A percentile compares a stretch with the other conserved stretches of the same genome.
Conservation (phyloP, 1,284 basidiomycete genomes). For the Pisolithus thermaeus region DNA sequence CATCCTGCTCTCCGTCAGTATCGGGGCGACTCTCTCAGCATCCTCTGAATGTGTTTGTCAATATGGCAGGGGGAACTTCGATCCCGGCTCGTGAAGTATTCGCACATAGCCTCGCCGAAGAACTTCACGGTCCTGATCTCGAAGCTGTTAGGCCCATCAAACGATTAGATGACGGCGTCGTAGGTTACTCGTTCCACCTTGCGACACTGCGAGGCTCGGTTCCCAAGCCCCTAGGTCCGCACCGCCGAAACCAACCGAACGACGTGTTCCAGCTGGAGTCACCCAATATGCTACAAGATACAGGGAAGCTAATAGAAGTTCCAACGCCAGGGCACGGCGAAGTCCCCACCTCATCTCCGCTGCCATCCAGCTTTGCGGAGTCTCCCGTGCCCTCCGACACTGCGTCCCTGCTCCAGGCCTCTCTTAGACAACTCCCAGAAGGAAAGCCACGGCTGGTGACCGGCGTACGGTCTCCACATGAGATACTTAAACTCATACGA, state of each 20-base stretch:
- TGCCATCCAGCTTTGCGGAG: too few species aligned
- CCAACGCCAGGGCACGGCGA: too few species aligned
- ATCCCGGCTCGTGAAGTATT: conserved; percentile 57
- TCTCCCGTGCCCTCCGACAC: too few species aligned
- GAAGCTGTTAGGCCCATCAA: conserved; percentile 44
- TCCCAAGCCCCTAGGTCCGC: conserved; percentile 12
- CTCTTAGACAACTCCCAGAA: too few species aligned
- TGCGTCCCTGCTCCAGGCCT: too few species aligned
- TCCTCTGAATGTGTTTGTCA: conserved; percentile 50
- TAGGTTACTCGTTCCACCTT: conserved; percentile 67
- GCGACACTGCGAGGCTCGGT: conserved; percentile 42
- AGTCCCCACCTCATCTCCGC: too few species aligned
- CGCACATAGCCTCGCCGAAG: conserved; percentile 51
- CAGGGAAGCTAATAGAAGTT: too few species aligned
- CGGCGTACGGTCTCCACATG: too few species aligned
- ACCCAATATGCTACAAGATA: too few species aligned
- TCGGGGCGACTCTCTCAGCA: conserved; percentile 8
- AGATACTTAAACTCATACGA: conserved; percentile 50
- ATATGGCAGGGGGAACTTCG: conserved; percentile 59
- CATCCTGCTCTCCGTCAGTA: background rate
- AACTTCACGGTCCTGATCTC: conserved; percentile 50
- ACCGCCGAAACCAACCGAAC: conserved; percentile 12
- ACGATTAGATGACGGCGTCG: conserved; percentile 58
- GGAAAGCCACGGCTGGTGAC: too few species aligned
- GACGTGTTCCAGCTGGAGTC: too few species aligned